Evolutionary conservation across 495 filamentous ascomycete genomes (phyloP).

Genomic region (Neurospora sp.): DNA sequence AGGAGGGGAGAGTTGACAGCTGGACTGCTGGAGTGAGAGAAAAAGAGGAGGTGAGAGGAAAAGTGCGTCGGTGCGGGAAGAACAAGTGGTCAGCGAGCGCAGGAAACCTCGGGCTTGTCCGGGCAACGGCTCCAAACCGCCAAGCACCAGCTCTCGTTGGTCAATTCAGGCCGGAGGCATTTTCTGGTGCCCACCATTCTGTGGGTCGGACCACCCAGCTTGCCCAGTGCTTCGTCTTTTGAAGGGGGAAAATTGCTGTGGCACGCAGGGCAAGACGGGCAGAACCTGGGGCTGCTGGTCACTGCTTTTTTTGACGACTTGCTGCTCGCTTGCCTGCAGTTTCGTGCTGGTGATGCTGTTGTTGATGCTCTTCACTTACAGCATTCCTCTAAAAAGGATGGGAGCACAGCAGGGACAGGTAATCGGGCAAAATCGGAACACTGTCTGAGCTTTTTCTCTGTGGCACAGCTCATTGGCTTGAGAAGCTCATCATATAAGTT

Average conservation of each 20-base stretch:
- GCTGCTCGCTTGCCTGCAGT: background rate
- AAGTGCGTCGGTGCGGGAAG: slow-evolving; percentile 14
- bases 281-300: background rate
- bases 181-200: slow-evolving; percentile 16
- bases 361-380: background rate
- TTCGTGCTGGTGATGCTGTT: background rate
- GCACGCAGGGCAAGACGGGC: slow-evolving; percentile 5
- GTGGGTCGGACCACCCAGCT: slow-evolving; percentile 18
- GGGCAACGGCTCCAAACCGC: slow-evolving; percentile 24
- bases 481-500: background rate
- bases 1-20: slow-evolving; percentile 28
- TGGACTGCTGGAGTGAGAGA: slow-evolving; percentile 32
- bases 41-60: slow-evolving; percentile 28
- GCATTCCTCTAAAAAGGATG: background rate
- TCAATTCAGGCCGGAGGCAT: slow-evolving; percentile 20
- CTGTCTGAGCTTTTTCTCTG: background rate
- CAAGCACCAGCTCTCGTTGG: slow-evolving; percentile 18
- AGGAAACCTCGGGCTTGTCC: slow-evolving; percentile 28
- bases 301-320: background rate
- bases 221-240: background rate
- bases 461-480: background rate
- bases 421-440: background rate
- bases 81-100: slow-evolving; percentile 25
- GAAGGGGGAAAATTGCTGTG: slow-evolving; percentile 16
- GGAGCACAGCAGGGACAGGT: background rate